phyloP scores from a whole-genome alignment of 2,329 filamentous ascomycete genomes.

The Fusarium buxicola region DNA sequence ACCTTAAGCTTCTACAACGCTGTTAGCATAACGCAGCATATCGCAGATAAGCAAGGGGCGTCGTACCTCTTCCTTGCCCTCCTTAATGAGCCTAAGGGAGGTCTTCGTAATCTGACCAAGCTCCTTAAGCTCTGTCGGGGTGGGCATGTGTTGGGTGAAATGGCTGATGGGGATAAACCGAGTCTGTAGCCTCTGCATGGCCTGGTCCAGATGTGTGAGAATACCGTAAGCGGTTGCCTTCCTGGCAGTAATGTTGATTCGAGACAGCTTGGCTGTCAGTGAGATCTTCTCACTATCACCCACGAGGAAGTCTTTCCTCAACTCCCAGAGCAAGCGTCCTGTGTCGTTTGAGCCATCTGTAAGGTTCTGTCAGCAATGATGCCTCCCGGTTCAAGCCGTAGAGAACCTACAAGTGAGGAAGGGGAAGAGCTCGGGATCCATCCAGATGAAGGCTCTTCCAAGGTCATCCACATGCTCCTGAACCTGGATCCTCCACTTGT shows the following conservation, averaged over 20 bases:
- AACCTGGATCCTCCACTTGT: conserved; percentile 63
- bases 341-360: conserved; percentile 26
- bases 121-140: conserved; percentile 42
- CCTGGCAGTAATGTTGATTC: conserved; percentile 48
- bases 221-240: conserved; percentile 48
- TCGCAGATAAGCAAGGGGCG: not conserved
- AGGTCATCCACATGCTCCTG: conserved; percentile 57
- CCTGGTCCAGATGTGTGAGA: conserved; percentile 52
- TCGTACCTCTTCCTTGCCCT: conserved; percentile 39
- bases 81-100: conserved; percentile 36
- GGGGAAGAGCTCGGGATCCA: conserved; percentile 56
- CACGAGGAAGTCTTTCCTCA: conserved; percentile 49
- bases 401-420: conserved; percentile 59
- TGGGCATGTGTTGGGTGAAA: conserved; percentile 35
- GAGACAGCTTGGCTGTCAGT: conserved; percentile 29
- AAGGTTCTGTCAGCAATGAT: conserved; percentile 12
- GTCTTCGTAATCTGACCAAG: conserved; percentile 52
- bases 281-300: conserved; percentile 48
- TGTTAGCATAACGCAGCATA: conserved; percentile 16
- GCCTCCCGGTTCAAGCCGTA: not conserved
- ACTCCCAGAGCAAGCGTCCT: conserved; percentile 42
- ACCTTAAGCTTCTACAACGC: conserved; percentile 49
- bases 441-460: conserved; percentile 55
- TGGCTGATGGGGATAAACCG: conserved; percentile 43
- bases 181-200: conserved; percentile 44